Percentiles rank a stretch among this genome's conserved stretches.
phyloP scores from a whole-genome alignment of 768 basidiomycete species.

The Collybiopsis luxurians region DNA sequence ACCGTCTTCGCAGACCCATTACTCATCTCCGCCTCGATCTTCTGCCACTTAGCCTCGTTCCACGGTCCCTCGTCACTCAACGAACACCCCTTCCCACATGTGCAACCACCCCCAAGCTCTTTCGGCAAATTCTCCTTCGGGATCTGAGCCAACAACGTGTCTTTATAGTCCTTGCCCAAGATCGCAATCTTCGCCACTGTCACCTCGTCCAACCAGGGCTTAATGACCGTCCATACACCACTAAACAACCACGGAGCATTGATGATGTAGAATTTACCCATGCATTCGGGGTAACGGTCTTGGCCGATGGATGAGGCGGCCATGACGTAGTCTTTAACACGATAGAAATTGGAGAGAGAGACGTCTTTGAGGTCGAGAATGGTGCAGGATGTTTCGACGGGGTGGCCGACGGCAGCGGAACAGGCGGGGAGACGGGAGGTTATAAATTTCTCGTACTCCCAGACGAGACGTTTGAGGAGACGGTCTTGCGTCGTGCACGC shows the following conservation, averaged over 20 bases:
- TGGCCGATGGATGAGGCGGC: slow-evolving; percentile 78
- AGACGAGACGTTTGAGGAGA: slow-evolving; percentile 83
- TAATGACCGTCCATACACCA: slow-evolving; percentile 87
- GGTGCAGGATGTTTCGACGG: slow-evolving; percentile 96
- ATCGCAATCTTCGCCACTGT: slow-evolving; percentile 96
- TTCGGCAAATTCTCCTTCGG: slow-evolving; percentile 78
- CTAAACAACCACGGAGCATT: slow-evolving; percentile 94
- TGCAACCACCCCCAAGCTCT: slow-evolving; percentile 82
- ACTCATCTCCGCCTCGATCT: slow-evolving; percentile 1
- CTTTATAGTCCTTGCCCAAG: slow-evolving; percentile 72
- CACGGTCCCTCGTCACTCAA: slow-evolving; percentile 92
- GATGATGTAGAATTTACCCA: slow-evolving; percentile 99
- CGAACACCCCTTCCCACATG: slow-evolving; percentile 78
- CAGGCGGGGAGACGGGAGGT: slow-evolving; percentile 79
- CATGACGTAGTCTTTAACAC: slow-evolving; percentile 89
- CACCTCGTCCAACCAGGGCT: slow-evolving; percentile 92
- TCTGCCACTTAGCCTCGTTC: slow-evolving; percentile 41
- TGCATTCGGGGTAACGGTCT: slow-evolving; percentile 87
- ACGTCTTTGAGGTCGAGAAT: slow-evolving; percentile 87
- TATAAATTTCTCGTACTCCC: slow-evolving; percentile 91
- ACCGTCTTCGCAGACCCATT: slow-evolving; percentile 3
- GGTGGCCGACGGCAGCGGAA: slow-evolving; percentile 68
- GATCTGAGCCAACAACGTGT: slow-evolving; percentile 78
- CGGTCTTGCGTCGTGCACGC: slow-evolving; percentile 81
- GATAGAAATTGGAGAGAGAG: slow-evolving; percentile 77